Conservation (phyloP, 2,329 filamentous ascomycete species). For the Cytospora piceae region DNA sequence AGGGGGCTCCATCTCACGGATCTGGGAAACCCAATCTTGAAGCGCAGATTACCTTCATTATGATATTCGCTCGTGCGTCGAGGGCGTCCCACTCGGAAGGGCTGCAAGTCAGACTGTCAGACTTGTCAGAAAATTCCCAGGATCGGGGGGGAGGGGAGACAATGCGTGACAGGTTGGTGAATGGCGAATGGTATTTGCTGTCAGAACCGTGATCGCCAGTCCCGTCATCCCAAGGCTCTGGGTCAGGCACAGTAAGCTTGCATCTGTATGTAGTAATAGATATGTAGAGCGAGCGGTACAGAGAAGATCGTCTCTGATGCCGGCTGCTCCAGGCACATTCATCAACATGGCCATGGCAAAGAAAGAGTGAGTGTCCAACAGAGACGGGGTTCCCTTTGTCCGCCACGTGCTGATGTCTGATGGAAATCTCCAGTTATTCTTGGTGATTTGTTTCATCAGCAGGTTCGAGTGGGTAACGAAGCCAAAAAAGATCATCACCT, state of each 20-base stretch:
- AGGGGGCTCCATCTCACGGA: constrained; percentile 16
- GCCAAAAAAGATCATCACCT: constrained; percentile 7
- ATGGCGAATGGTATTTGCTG: constrained; percentile 13
- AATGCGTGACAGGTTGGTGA: constrained; percentile 18
- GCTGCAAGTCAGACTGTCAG: constrained; percentile 21
- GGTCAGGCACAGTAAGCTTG: constrained; percentile 12
- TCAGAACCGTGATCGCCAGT: constrained; percentile 10
- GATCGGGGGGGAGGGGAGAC: constrained; percentile 7
- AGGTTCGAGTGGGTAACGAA: constrained; percentile 13
- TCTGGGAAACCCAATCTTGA: constrained; percentile 18
- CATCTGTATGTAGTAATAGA: constrained; percentile 5
- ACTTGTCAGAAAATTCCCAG: not conserved
- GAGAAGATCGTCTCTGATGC: not conserved
- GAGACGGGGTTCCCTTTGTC: not conserved
- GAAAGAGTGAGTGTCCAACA: not conserved
- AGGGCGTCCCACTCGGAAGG: constrained; percentile 9
- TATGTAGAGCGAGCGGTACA: constrained; percentile 14
- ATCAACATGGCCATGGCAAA: not conserved
- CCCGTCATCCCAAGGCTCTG: constrained; percentile 18
- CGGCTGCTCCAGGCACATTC: not conserved
- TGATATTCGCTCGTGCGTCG: constrained; percentile 24
- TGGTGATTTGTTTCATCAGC: not conserved
- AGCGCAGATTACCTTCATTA: constrained; percentile 26
- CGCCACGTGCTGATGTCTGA: not conserved
- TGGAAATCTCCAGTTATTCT: not conserved